Conservation (phyloP, 2,329 filamentous ascomycete genomes). For the Ophiostoma himal-ulmi region DNA sequence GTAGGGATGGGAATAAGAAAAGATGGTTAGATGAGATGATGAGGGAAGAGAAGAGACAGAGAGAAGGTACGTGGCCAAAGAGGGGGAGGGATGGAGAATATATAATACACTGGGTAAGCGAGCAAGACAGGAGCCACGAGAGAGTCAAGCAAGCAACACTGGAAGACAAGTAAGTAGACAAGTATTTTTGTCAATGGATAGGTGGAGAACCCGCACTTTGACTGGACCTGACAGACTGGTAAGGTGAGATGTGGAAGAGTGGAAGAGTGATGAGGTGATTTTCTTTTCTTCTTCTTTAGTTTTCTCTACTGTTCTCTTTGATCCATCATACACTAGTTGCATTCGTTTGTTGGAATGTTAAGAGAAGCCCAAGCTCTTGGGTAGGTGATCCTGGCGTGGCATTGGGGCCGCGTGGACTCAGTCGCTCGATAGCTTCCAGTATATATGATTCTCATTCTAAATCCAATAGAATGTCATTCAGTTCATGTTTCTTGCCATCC, state of each 20-base stretch:
- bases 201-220: background rate
- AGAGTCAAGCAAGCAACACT: background rate
- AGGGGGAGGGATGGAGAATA: background rate
- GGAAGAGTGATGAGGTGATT: background rate
- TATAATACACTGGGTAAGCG: slow-evolving; percentile 3
- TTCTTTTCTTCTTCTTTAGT: background rate
- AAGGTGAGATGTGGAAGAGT: background rate
- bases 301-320: background rate
- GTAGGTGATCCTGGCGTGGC: background rate
- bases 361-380: background rate
- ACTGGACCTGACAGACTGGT: background rate
- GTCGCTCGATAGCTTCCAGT: background rate
- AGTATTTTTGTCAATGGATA: background rate
- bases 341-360: background rate
- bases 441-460: background rate
- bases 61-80: background rate
- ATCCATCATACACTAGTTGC: background rate
- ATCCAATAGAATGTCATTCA: background rate
- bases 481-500: background rate
- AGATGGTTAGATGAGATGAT: slow-evolving; percentile 7
- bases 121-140: background rate
- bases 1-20: background rate
- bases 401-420: background rate
- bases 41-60: background rate
- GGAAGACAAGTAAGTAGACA: background rate